phyloP scores from a whole-genome alignment of 2,329 filamentous ascomycete genomes.

The Thielaviopsis euricoi region DNA sequence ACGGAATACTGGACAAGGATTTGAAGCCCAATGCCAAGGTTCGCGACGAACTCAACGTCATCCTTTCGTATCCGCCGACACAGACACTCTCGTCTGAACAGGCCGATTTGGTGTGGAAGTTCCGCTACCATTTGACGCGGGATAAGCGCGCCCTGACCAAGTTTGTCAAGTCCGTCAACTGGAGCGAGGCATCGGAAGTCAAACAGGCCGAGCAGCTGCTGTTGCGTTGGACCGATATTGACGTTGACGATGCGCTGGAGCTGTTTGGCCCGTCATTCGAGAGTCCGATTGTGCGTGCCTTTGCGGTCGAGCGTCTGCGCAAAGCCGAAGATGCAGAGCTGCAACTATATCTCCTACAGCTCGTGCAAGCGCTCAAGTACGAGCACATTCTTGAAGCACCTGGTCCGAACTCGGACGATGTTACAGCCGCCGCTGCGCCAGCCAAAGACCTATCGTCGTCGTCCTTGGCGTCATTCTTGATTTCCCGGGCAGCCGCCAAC shows the following conservation, averaged over 20 bases:
- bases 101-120: slow-evolving; percentile 94
- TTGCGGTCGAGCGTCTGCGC: slow-evolving; percentile 78
- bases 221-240: slow-evolving; percentile 88
- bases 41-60: slow-evolving; percentile 78
- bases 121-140: slow-evolving; percentile 80
- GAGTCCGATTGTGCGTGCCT: slow-evolving; percentile 73
- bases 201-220: slow-evolving; percentile 81
- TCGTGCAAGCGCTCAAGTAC: slow-evolving; percentile 92
- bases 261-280: slow-evolving; percentile 84
- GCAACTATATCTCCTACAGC: slow-evolving; percentile 75
- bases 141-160: slow-evolving; percentile 91
- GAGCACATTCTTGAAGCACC: slow-evolving; percentile 47
- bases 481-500: slow-evolving; percentile 72
- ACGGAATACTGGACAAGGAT: slow-evolving; percentile 87
- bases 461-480: slow-evolving; percentile 76
- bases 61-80: slow-evolving; percentile 85
- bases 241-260: slow-evolving; percentile 90
- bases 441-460: slow-evolving; percentile 40
- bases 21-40: slow-evolving; percentile 93
- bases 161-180: slow-evolving; percentile 94
- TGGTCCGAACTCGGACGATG: slow-evolving; percentile 35
- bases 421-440: slow-evolving; percentile 18
- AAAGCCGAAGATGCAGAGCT: slow-evolving; percentile 90
- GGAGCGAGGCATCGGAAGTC: slow-evolving; percentile 71
- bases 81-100: slow-evolving; percentile 78